Conservation (phyloP, 2,329 filamentous ascomycete genomes). For the Aspergillus sp. region DNA sequence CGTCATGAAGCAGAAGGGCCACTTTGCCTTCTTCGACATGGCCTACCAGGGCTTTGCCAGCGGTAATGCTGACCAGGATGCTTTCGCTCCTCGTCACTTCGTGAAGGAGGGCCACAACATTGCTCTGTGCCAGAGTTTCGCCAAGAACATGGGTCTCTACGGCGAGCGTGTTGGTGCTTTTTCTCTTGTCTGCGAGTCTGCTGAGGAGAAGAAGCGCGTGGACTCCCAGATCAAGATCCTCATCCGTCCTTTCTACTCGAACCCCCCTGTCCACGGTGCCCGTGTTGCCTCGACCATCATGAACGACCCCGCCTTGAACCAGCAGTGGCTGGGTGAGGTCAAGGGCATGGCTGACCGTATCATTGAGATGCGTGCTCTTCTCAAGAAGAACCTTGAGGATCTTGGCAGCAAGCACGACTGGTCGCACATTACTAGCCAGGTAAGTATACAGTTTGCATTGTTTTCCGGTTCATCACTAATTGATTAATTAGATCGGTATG, state of each 20-base stretch:
- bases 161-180: conserved; percentile 97
- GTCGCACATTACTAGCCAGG: conserved; percentile 93
- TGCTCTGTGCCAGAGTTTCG: conserved; percentile 85
- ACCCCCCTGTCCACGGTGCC: conserved; percentile 93
- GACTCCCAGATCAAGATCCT: conserved; percentile 98
- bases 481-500: conserved; percentile 69
- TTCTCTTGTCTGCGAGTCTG: conserved; percentile 77
- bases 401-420: conserved; percentile 95
- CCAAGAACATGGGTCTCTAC: conserved; percentile 99
- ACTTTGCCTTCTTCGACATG: conserved; percentile 99
- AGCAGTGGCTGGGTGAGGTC: conserved; percentile 93
- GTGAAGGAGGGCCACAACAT: conserved; percentile 85
- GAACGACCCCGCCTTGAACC: conserved; percentile 73
- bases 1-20: conserved; percentile 74
- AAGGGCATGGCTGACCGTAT: conserved; percentile 99
- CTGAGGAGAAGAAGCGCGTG: conserved; percentile 89
- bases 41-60: conserved; percentile 98
- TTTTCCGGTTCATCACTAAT: neutral
- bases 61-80: conserved; percentile 84
- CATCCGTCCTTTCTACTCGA: conserved; percentile 94
- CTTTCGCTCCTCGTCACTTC: conserved; percentile 89
- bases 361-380: conserved; percentile 91
- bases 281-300: conserved; percentile 90
- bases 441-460: conserved; percentile 14
- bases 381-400: conserved; percentile 92